phyloP scores from a whole-genome alignment of 2,329 filamentous ascomycete species.

The Colletotrichum sp. region DNA sequence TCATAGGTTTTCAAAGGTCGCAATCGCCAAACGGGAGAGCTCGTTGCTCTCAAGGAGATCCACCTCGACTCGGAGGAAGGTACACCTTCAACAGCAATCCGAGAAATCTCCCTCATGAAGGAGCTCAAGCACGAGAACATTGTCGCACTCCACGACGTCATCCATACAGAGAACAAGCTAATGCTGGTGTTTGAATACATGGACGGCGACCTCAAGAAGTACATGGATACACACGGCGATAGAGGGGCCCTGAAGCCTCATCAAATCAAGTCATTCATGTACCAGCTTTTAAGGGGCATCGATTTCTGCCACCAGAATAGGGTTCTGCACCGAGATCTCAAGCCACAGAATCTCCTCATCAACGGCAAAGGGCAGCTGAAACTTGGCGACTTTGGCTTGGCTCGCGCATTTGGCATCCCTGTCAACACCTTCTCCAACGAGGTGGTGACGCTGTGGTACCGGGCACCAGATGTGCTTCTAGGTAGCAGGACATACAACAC shows the following conservation, averaged over 20 bases:
- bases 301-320: conserved; percentile 98
- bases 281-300: conserved; percentile 92
- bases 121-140: conserved; percentile 99
- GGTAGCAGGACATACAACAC: conserved; percentile 97
- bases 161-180: conserved; percentile 99
- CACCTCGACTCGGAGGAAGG: conserved; percentile 98
- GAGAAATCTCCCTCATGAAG: conserved; percentile 99
- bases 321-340: conserved; percentile 92
- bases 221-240: conserved; percentile 95
- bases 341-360: conserved; percentile 96
- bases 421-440: conserved; percentile 99
- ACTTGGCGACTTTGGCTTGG: conserved; percentile 92
- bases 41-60: conserved; percentile 97
- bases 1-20: conserved; percentile 94
- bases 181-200: conserved; percentile 99
- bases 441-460: conserved; percentile 97
- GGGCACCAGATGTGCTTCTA: conserved; percentile 92
- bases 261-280: conserved; percentile 99
- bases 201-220: conserved; percentile 98
- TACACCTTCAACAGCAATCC: conserved; percentile 94
- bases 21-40: conserved; percentile 94
- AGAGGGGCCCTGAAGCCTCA: conserved; percentile 85
- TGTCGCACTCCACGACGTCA: conserved; percentile 95
- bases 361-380: conserved; percentile 91
- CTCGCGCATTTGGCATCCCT: conserved; percentile 93